Conservation (phyloP, 1,284 basidiomycete species). For the Ganoderma lingzhi region DNA sequence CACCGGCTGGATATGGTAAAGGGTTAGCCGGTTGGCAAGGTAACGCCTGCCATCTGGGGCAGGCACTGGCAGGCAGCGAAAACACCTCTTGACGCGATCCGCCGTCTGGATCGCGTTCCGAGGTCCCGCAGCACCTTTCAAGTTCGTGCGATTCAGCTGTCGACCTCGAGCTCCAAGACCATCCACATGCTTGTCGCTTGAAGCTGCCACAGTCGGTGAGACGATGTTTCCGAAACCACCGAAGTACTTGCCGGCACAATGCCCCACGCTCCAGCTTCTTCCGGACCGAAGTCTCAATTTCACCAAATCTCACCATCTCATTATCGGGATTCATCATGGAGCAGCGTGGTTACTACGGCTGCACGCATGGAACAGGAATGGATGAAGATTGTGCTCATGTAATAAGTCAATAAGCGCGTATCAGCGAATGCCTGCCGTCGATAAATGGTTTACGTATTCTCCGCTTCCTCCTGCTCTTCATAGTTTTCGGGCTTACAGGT, state of each 20-base stretch:
- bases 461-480: neutral
- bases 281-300: neutral
- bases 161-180: neutral
- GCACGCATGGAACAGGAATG: neutral
- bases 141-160: neutral
- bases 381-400: neutral
- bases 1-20: slow-evolving; percentile 7
- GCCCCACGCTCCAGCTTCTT: neutral
- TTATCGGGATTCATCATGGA: neutral
- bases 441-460: neutral
- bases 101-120: neutral
- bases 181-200: neutral
- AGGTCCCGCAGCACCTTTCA: neutral
- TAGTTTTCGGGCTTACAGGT: neutral
- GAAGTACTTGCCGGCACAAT: neutral
- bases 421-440: neutral
- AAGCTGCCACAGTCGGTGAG: neutral
- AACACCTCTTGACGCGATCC: neutral
- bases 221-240: neutral
- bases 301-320: neutral
- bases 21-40: slow-evolving; percentile 8
- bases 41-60: neutral
- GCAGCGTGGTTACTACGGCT: neutral
- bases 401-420: neutral
- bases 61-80: too few species aligned